Evolutionary conservation across 2,329 filamentous ascomycete genomes (phyloP).

Genomic region (Saccharata proteae): DNA sequence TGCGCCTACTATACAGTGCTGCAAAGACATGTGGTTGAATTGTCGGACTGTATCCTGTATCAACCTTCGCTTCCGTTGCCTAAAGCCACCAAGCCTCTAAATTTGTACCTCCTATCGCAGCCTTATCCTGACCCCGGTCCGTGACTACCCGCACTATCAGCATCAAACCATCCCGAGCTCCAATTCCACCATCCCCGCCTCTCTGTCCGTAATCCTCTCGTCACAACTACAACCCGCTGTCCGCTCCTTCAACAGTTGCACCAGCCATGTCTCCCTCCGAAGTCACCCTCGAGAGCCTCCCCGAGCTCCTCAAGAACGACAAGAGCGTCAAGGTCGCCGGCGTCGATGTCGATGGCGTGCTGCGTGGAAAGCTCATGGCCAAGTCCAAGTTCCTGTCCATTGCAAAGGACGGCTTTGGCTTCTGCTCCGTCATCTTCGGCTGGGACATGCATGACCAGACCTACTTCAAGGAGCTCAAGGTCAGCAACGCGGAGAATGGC

Average conservation of each 20-base stretch:
- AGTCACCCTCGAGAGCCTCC: slow-evolving; percentile 53
- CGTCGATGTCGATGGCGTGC: slow-evolving; percentile 72
- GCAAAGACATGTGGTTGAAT: too few species aligned
- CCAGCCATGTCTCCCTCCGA: slow-evolving; percentile 19
- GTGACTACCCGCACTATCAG: too few species aligned
- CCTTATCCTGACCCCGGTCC: too few species aligned
- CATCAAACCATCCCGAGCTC: not conserved
- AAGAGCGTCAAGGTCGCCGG: slow-evolving; percentile 77
- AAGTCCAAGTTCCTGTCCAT: slow-evolving; percentile 88
- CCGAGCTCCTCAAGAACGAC: slow-evolving; percentile 57
- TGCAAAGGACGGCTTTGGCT: slow-evolving; percentile 71
- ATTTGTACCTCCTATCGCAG: too few species aligned
- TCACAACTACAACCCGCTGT: not conserved
- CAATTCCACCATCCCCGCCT: not conserved
- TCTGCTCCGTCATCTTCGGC: slow-evolving; percentile 88
- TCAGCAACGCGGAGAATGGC: slow-evolving; percentile 84
- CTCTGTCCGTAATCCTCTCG: slow-evolving; percentile 1
- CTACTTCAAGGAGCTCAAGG: slow-evolving; percentile 71
- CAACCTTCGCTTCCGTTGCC: too few species aligned
- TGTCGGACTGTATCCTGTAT: too few species aligned
- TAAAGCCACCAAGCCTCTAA: too few species aligned
- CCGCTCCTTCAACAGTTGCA: slow-evolving; percentile 6
- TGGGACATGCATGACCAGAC: slow-evolving; percentile 97
- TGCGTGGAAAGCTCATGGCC: slow-evolving; percentile 82
- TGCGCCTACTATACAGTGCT: too few species aligned